Evolutionary conservation across 2,329 filamentous ascomycete genomes (phyloP), one percentile per base, ranked within the genome.

Genomic region (Clonostachys rosea): DNA sequence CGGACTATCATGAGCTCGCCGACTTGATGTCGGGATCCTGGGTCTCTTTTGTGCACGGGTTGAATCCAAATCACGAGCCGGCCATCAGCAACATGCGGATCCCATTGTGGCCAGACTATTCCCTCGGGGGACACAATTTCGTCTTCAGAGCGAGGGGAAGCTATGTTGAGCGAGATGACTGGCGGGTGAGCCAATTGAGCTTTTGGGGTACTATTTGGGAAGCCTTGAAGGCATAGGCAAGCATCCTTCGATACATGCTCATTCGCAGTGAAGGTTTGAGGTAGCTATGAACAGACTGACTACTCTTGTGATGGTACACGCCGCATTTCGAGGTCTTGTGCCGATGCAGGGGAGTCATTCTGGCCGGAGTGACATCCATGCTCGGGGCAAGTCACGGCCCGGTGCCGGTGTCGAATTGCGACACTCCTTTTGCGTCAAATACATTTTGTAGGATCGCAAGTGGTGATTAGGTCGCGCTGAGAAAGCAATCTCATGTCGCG

Each of bases 1-100:
- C 36, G 43, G 65, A 58, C 13, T 47, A 45, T 18, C 20, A 30
- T n/a, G 20, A 50, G 20, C 60, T 78, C 30, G 68, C 71, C 24
- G 56, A 65, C 43, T 56, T 69, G 54, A 76, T 78, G 68, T 65
- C 65, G 34, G 58, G 65, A 37, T 71, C 71, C 63, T 78, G 75
- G 75, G 65, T 71, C n/a, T 66, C 61, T n/a, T 78, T 78, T 39
- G 36, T 39, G 16, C 11, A 39, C 36, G 36, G 36, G 36, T 3
- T 39, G 14, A 13, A 39, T 14, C 36, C 36, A 17, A 39, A 39
- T 17, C 36, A 39, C 36, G 2, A 39, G 36, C 36, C 9, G 10
- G 13, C 36, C 9, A 14, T 17, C 36, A 14, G 11, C 36, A 8
- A 2, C 6, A 39, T 6, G 16, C 36, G 3, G 36, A 14, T 39